A percentile compares a stretch with the other conserved stretches of the same genome.
These are phyloP conservation scores for Sporothrix mexicana DNA, from an alignment of 2,329 filamentous ascomycete genomes.

Conservation along the genomic window DNA sequence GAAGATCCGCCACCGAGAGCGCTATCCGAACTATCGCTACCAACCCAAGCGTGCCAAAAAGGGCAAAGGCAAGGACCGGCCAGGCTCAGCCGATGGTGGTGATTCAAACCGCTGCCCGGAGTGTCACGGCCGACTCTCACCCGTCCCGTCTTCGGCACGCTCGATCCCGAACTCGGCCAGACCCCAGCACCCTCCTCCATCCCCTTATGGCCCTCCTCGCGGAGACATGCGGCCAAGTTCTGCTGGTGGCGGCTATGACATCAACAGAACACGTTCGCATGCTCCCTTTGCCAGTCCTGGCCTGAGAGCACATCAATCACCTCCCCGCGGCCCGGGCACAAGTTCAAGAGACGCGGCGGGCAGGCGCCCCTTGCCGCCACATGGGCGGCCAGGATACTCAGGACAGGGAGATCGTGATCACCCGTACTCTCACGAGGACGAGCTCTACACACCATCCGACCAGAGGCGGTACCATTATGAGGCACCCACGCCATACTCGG, in stretches of 20 bases:
- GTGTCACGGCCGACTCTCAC: too few relatives aligned
- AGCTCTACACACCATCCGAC: slow-evolving; percentile 58
- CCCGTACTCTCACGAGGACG: slow-evolving; percentile 47
- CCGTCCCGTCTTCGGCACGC: slow-evolving; percentile 56
- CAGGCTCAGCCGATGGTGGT: neutral
- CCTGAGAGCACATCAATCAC: slow-evolving; percentile 32
- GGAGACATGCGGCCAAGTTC: neutral
- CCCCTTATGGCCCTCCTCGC: neutral
- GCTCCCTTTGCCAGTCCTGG: slow-evolving; percentile 7
- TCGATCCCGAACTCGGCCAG: slow-evolving; percentile 25
- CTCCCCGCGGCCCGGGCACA: neutral
- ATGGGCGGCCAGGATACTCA: neutral
- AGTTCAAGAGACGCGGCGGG: neutral
- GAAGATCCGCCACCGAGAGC: slow-evolving; percentile 83
- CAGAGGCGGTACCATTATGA: slow-evolving; percentile 68
- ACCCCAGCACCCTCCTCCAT: neutral
- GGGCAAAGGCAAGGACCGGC: slow-evolving; percentile 33
- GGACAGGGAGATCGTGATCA: neutral
- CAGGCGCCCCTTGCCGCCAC: slow-evolving; percentile 32
- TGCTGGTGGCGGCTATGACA: neutral
- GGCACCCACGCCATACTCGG: slow-evolving; percentile 35
- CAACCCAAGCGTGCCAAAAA: slow-evolving; percentile 74
- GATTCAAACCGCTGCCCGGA: too few relatives aligned
- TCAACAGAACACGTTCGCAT: neutral
- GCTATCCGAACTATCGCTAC: slow-evolving; percentile 94